Base-by-base conservation (phyloP, 83 land plant species). In the Isoetes engelmannii region DNA sequence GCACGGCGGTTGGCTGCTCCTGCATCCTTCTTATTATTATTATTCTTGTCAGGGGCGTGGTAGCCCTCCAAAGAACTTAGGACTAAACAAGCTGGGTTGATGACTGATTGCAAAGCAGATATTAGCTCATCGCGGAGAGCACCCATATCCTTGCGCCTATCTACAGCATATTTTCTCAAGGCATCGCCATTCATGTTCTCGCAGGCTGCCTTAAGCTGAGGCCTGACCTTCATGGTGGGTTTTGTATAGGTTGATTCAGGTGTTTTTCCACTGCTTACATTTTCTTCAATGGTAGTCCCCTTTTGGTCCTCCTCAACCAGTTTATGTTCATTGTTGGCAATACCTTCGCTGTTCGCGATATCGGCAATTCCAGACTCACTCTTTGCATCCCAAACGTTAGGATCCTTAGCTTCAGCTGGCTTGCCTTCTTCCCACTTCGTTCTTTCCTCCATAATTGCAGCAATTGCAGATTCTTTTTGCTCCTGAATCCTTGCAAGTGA, bases 121-220 rank as follows among this genome's bases (percentile, higher is more conserved):
- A 18, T 8, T 18, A 59, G 18, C 17, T 59, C 62, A 12, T 6
- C 6, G 7, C 17, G 10, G 7, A 59, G 18, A 12, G 17, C 62
- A 59, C 62, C 19, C 7, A 59, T 18, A 59, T 59, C 62, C 17
- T 59, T n/a, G n/a, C n/a, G n/a, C n/a, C n/a, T n/a, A n/a, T n/a
- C 13, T 50, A 50, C 53, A 8, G 8, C 13, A 8, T 50, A 8
- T 8, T 8, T 8, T 13, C 53, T 50, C n/a, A n/a, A n/a, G n/a
- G n/a, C n/a, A n/a, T 59, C 62, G 7, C 62, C 62, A 18, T 59
- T 18, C 62, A 59, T 59, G 62, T 59, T 59, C 62, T 59, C 62
- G 19, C 62, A 59, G 15, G 18, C 7, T 59, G 62, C 6, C 19
- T 59, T 59, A 8, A 59, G 62, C 62, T 59, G 18, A 9, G 62